Evolutionary conservation across 345 rosid genomes (phyloP), one percentile per base, ranked within the genome.

Genomic region (Trapa incisa): DNA sequence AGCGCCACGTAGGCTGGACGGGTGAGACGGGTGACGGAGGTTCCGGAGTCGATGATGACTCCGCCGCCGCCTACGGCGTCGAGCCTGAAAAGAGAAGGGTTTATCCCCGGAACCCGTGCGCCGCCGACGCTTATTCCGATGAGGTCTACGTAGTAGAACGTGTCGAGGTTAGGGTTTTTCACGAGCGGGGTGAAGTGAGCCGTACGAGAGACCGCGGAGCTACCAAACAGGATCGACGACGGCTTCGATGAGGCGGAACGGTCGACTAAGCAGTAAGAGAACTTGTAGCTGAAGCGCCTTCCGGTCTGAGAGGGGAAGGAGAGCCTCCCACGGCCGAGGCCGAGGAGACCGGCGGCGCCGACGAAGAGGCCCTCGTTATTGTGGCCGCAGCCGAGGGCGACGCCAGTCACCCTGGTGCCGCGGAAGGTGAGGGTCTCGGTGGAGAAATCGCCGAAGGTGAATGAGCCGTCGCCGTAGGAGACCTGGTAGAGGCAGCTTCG

Each of bases 11-110:
- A 94, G 15, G 99, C 97, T 64, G 95, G 84, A 48, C 93, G 85
- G 75, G 89, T 91, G 77, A 94, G 64, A 16, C 99, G 88, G 70
- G 97, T 94, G 43, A 91, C 99, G 3, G 99, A 91, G 1, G 96
- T 94, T 17, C 99, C 99, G 64, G 97, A 94, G 67, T 94, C 99
- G 3, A 94, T 76, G 15, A 94, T 91, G 54, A 94, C 96, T 14
- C 99, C 99, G 5, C 99, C 99, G 72, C 85, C 85, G 1, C 99
- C 97, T 2, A 80, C 76, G 47, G 68, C 66, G 38, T 68, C 96
- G 14, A 94, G 83, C 71, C 87, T 89, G 80, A 94, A 94, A 35
- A 87, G 70, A 0, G 95, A 86, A 65, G 97, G 76, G 7, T 75
- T 69, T 48, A 94, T 83, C 39, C 96, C 81, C 0, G 80, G 76